These are phyloP conservation scores for Xylariomycetidae sp. DNA, from an alignment of 2,329 filamentous ascomycete species.

Conservation along the genomic window DNA sequence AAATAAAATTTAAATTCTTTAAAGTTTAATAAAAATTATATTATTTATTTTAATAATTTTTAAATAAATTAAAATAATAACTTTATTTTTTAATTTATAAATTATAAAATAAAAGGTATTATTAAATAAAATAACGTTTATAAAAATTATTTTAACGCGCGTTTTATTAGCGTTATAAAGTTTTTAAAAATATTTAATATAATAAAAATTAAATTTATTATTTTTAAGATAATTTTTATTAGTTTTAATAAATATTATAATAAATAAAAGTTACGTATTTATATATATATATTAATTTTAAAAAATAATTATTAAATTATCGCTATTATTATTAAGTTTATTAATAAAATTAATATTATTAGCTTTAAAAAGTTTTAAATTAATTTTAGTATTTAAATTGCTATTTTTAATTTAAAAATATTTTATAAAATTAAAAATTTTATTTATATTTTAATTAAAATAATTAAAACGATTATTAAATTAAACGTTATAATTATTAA, in stretches of 20 bases:
- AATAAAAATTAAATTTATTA: not conserved
- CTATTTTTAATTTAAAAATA: not conserved
- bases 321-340: not conserved
- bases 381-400: not conserved
- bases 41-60: no score
- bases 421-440: constrained; percentile 1
- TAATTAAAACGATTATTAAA: no score
- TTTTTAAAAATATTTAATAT: not conserved
- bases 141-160: no score
- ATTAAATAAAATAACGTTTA: no score
- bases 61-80: no score
- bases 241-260: not conserved
- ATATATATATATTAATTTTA: not conserved
- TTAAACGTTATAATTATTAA: no score
- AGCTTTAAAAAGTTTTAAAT: not conserved
- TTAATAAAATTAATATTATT: constrained; percentile 1
- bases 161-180: no score
- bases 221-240: constrained; percentile 1
- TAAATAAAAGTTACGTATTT: not conserved
- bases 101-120: no score
- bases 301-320: not conserved
- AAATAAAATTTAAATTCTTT: no score
- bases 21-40: no score
- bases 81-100: no score
- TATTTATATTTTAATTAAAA: not conserved